Evolutionary conservation across 768 basidiomycete species (phyloP), one percentile per base, ranked within the genome.

Genomic region (Psilocybe sp.): DNA sequence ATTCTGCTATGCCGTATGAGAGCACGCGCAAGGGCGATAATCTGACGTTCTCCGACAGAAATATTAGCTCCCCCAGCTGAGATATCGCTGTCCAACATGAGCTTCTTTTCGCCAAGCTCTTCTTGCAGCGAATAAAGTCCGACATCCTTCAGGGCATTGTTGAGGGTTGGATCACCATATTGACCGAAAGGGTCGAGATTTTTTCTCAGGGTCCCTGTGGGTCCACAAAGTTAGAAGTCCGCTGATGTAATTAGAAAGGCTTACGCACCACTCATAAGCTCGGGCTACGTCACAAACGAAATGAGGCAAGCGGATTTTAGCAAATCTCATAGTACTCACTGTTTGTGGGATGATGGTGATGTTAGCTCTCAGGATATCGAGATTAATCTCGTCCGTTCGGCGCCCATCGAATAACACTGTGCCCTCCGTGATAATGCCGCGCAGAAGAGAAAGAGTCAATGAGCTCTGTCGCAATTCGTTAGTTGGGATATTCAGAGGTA

Each of bases 41-140:
- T 74, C 58, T 91, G 87, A 9, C 87, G 65, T 60, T 89, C 86
- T 18, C 88, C 87, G 40, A 85, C 80, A 4, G 83, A 85, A 55
- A 89, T 79, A 62, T 89, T 89, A n/a, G 74, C 63, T 8, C 86
- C 85, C 5, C 85, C 85, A 1, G 66, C 67, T 28, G 71, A 60
- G 19, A 80, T 68, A 28, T 58, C 44, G 31, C 64, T 77, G 36
- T 80, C 75, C 28, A 80, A 63, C 12, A 66, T 72, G 39, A 78
- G 62, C 70, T 69, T 31, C 69, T 77, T 43, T 77, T 80, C 60
- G 68, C 76, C 44, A 68, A 78, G 67, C 60, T 68, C 64, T 40
- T 47, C 53, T 56, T 70, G 19, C 9, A 42, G 40, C 58, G 48
- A 69, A 47, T 62, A 64, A 4, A 73, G 52, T 10, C 70, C 70